phyloP scores from a whole-genome alignment of 2,329 filamentous ascomycete species.

The Neonectria coccinea region DNA sequence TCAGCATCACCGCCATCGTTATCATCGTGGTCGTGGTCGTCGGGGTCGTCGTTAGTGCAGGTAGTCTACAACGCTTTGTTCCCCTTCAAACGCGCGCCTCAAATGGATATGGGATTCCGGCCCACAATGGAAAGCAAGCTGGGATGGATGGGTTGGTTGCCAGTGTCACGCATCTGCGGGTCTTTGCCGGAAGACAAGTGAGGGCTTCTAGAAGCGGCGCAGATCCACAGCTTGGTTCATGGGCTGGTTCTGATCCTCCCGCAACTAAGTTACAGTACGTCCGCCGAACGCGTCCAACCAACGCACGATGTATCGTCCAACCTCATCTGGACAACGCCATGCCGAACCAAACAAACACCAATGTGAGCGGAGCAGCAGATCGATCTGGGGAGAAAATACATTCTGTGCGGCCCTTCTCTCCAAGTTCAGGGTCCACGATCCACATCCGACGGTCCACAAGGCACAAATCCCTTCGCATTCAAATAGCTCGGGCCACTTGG shows the following conservation, averaged over 20 bases:
- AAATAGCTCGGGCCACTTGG: constrained; percentile 2
- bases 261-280: background rate
- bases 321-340: background rate
- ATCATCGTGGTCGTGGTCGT: too few relatives aligned
- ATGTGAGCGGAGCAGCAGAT: background rate
- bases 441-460: background rate
- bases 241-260: constrained; percentile 6
- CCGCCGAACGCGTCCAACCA: background rate
- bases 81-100: background rate
- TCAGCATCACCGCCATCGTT: background rate
- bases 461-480: background rate
- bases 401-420: background rate
- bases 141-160: background rate
- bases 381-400: background rate
- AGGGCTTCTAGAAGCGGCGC: constrained; percentile 21
- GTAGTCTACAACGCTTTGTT: background rate
- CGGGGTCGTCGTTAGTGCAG: background rate
- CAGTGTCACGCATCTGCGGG: constrained; percentile 14
- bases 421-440: background rate
- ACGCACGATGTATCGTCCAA: background rate
- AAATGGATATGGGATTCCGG: background rate
- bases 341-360: background rate
- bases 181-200: constrained; percentile 2
- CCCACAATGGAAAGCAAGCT: background rate
- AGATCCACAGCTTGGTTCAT: constrained; percentile 10